phyloP scores from a whole-genome alignment of 345 rosid genomes.

The Kandelia obovata region DNA sequence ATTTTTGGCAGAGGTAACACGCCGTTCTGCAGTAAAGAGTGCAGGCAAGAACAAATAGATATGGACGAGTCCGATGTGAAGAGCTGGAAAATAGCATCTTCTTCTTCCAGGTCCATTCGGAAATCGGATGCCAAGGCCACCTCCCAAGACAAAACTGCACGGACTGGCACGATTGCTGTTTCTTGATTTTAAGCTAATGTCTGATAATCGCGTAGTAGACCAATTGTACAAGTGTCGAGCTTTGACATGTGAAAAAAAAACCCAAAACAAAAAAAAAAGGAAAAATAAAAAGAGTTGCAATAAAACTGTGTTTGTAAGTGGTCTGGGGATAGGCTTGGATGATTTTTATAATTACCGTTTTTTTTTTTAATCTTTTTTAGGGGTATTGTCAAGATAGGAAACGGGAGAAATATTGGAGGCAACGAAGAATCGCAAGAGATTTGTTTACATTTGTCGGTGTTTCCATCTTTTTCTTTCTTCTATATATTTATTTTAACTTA shows the following conservation, averaged over 20 bases:
- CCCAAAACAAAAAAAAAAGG: no score
- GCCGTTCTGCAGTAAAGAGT: slow-evolving; percentile 74
- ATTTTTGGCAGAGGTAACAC: slow-evolving; percentile 54
- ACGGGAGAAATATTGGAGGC: not conserved
- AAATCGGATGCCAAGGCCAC: slow-evolving; percentile 43
- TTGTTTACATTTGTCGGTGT: not conserved
- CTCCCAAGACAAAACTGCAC: slow-evolving; percentile 34
- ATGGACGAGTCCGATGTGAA: slow-evolving; percentile 50
- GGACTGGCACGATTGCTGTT: slow-evolving; percentile 50
- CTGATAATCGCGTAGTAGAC: no score
- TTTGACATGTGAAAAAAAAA: no score
- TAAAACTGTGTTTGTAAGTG: no score
- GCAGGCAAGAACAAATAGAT: slow-evolving; percentile 82
- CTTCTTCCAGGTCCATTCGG: slow-evolving; percentile 47
- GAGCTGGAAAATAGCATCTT: slow-evolving; percentile 36
- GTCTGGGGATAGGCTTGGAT: no score
- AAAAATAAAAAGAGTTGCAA: no score
- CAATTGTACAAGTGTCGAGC: no score
- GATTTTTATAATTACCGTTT: no score
- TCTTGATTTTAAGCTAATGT: slow-evolving; percentile 9
- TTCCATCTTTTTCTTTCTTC: no score
- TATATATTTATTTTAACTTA: no score
- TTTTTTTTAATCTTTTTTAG: not conserved
- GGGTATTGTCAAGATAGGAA: not conserved
- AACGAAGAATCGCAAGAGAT: not conserved